Evolutionary conservation across 306 rosid species (phyloP), one percentile per base, ranked within the genome.

Genomic region (Cicer arietinum): DNA sequence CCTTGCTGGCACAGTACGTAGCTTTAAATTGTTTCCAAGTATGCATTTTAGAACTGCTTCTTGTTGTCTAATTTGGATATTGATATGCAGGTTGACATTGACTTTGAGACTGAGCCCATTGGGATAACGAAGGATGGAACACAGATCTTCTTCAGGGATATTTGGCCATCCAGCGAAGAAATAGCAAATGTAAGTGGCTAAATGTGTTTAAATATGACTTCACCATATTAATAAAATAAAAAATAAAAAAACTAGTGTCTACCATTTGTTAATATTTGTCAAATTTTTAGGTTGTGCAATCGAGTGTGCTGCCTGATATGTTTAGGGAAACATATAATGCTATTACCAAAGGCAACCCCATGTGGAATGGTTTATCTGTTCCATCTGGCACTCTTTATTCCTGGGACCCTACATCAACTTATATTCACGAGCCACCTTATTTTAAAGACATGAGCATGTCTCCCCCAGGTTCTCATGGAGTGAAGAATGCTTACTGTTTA

Each of bases 141-240:
- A 51, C 50, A 90, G 59, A 69, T 94, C 48, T 94, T 88, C 79
- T 94, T 94, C 82, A 82, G 85, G 83, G 97, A 94, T 73, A 86
- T 94, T 66, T 94, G 98, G 98, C 97, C 98, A 77, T 81, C 96
- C 46, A 94, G 43, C 47, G 94, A 91, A 77, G 98, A 94, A 90
- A 83, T 91, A 73, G 94, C 97, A 18, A 69, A 81, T 75, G 98
- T 88, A 70, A 89, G 84, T 73, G 71, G 71, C 40, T 74, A 51
- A 47, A 25, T 54, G 75, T 68, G 67, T 74, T 71, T 72, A 57
- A 20, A 48, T 77, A 73, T 41, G 46, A 62, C 58, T 60, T 82
- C 43, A 41, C 10, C 37, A n/a, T 79, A 56, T 22, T 37, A 76
- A 25, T 25, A 46, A 54, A 70, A 42, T 1, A 22, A 22, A 22